Conservation (phyloP, 106 monocot species). For the Chionographis japonica region DNA sequence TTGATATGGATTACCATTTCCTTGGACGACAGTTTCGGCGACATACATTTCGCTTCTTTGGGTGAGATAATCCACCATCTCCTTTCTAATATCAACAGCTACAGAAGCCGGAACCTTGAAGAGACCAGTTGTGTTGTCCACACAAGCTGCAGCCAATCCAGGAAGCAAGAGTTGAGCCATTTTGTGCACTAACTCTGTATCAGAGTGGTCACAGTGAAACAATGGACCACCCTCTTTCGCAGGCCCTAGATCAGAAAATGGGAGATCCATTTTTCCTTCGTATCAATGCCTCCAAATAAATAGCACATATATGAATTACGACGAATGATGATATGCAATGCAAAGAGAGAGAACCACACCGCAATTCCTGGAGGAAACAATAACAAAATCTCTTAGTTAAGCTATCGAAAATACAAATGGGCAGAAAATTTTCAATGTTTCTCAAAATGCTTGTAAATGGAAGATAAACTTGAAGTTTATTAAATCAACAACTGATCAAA, state of each 20-base stretch:
- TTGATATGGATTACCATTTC: slow-evolving; percentile 3
- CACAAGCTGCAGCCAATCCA: slow-evolving; percentile 32
- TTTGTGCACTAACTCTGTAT: slow-evolving; percentile 44
- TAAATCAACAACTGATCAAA: too few relatives aligned
- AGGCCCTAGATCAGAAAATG: slow-evolving; percentile 9
- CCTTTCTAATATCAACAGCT: slow-evolving; percentile 38
- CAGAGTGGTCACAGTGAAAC: slow-evolving; percentile 25
- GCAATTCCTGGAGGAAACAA: too few relatives aligned
- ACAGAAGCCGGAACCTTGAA: slow-evolving; percentile 38
- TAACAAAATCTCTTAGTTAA: too few relatives aligned
- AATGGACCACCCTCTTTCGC: slow-evolving; percentile 1
- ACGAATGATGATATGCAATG: too few relatives aligned
- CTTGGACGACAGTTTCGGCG: slow-evolving; percentile 19
- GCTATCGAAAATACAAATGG: too few relatives aligned
- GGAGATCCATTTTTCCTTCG: slow-evolving; percentile 35
- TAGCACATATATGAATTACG: too few relatives aligned
- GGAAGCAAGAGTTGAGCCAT: slow-evolving; percentile 46
- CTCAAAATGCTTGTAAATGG: too few relatives aligned
- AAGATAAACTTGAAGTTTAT: too few relatives aligned
- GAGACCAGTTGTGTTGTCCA: slow-evolving; percentile 37
- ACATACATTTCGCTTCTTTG: slow-evolving; percentile 28
- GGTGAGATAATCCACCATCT: slow-evolving; percentile 52
- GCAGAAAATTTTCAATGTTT: too few relatives aligned
- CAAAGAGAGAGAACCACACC: too few relatives aligned
- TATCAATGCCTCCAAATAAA: not conserved